Evolutionary conservation across 495 filamentous ascomycete genomes (phyloP).

Genomic region (Xylaria castorea): DNA sequence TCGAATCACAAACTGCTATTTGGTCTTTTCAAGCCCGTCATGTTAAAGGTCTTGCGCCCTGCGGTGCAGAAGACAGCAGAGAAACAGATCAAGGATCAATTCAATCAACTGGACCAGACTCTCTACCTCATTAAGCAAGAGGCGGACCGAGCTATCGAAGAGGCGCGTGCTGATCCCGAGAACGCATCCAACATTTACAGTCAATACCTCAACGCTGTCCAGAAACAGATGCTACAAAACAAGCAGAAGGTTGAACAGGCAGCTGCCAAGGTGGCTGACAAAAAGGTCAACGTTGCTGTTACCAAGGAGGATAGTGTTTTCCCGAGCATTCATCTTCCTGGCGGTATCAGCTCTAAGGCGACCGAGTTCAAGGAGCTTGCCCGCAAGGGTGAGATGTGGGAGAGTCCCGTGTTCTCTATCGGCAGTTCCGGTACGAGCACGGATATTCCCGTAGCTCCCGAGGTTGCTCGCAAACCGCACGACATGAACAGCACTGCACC

Average conservation of each 20-base stretch:
- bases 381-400: constrained; percentile 88
- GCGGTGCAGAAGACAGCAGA: constrained; percentile 85
- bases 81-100: constrained; percentile 82
- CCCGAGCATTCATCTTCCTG: constrained; percentile 84
- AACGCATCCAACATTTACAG: constrained; percentile 84
- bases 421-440: constrained; percentile 76
- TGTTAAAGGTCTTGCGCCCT: constrained; percentile 83
- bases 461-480: constrained; percentile 71
- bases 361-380: constrained; percentile 93
- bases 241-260: constrained; percentile 79
- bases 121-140: constrained; percentile 80
- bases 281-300: constrained; percentile 84
- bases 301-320: constrained; percentile 92
- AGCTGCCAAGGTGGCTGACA: constrained; percentile 65
- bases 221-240: constrained; percentile 73
- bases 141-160: constrained; percentile 72
- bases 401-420: constrained; percentile 91
- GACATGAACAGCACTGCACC: constrained; percentile 17
- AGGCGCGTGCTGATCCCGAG: constrained; percentile 73
- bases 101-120: constrained; percentile 72
- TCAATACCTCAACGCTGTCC: constrained; percentile 78
- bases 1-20: constrained; percentile 95
- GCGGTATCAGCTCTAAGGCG: constrained; percentile 91
- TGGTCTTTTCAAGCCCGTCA: constrained; percentile 82
- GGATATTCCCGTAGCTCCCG: constrained; percentile 68